Evolutionary conservation across 495 filamentous ascomycete genomes (phyloP).

Genomic region (Penicillium arizonense): DNA sequence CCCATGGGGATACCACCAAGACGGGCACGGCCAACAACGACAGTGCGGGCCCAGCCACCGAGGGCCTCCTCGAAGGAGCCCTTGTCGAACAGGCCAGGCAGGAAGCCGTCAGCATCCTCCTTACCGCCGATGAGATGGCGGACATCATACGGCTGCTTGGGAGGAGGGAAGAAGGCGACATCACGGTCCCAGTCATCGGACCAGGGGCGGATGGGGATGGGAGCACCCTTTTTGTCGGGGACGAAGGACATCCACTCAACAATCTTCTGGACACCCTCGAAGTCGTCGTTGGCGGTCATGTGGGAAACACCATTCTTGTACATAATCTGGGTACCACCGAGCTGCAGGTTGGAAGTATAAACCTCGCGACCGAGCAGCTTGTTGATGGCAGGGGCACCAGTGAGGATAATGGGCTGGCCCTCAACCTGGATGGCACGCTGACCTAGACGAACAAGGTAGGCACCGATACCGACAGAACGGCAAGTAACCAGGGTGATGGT

Average conservation of each 20-base stretch:
- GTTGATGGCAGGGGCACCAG: constrained; percentile 95
- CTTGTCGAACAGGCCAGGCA: constrained; percentile 90
- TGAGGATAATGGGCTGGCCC: constrained; percentile 98
- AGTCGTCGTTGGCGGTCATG: constrained; percentile 97
- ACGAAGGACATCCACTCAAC: constrained; percentile 97
- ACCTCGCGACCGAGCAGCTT: constrained; percentile 97
- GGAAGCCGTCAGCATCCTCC: constrained; percentile 82
- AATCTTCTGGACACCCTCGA: constrained; percentile 96
- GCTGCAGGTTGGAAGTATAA: constrained; percentile 97
- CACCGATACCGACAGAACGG: constrained; percentile 96
- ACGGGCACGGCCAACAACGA: constrained; percentile 94
- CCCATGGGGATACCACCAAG: constrained; percentile 97
- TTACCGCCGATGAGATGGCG: constrained; percentile 91
- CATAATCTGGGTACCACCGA: constrained; percentile 99
- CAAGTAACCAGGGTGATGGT: constrained; percentile 98
- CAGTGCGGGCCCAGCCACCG: constrained; percentile 94
- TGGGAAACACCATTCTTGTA: constrained; percentile 99
- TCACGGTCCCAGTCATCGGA: constrained; percentile 94
- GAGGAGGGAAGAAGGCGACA: constrained; percentile 77
- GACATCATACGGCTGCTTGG: constrained; percentile 89
- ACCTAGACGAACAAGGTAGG: constrained; percentile 95
- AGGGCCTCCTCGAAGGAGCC: constrained; percentile 96
- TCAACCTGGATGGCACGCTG: constrained; percentile 99
- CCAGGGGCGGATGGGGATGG: constrained; percentile 81
- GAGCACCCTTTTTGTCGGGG: constrained; percentile 86